These are phyloP conservation scores for sunflower (Helianthus annuus) DNA, from an alignment of 129 eudicot genomes.

Conservation along the genomic window HanXRQr2.0-SUNRISE NC_035435.2:61644788-61645287, in stretches of 20 bases:
- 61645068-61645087: constrained; percentile 94
- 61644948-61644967: constrained; percentile 85
- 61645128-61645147: constrained; percentile 83
- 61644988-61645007: constrained; percentile 87
- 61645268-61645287: constrained; percentile 65
- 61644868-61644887: constrained; percentile 97
- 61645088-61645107: constrained; percentile 84
- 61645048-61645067: constrained; percentile 91
- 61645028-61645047: constrained; percentile 93
- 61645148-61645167: constrained; percentile 80
- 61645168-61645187: constrained; percentile 91
- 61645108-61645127: constrained; percentile 96
- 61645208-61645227: too few species aligned
- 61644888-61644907: constrained; percentile 93
- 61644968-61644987: constrained; percentile 95
- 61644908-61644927: constrained; percentile 86
- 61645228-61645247: too few species aligned
- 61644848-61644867: constrained; percentile 89
- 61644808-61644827: constrained; percentile 94
- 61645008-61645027: constrained; percentile 90
- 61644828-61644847: constrained; percentile 94
- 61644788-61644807: constrained; percentile 90
- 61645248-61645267: not conserved
- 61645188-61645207: constrained; percentile 83
- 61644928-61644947: constrained; percentile 91